Evolutionary conservation across 129 eudicot genomes (phyloP), one percentile per base, ranked within the genome.

Genomic region (Helianthus tuberosus): DNA sequence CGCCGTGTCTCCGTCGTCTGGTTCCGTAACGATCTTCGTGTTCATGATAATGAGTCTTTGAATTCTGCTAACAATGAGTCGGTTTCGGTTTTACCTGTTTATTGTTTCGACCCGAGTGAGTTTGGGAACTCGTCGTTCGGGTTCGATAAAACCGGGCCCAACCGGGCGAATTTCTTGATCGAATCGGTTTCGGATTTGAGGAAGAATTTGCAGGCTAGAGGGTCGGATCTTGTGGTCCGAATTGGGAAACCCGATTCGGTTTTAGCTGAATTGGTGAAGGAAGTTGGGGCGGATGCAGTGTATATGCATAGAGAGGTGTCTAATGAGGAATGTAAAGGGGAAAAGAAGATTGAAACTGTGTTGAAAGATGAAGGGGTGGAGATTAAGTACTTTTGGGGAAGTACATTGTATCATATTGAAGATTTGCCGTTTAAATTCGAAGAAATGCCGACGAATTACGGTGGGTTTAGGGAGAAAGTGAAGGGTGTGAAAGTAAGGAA

Each of bases 311-410:
- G 86, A 16, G 98, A 94, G 79, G 96, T 94, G 60, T 85, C 93
- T n/a, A 85, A 85, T 49, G 96, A 86, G 75, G 98, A 94, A 57
- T 91, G 89, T 35, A 88, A 84, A 78, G 87, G 93, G 17, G 98
- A 94, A 86, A 81, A 77, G 70, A 94, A 85, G 81, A 83, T 90
- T 64, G 96, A 90, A 76, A 84, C 39, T 49, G 88, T 53, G 8
- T 80, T 93, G 88, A 93, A 88, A 79, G 93, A 93, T 60, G 97
- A 93, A 75, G 97, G 97, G 9, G 88, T 93, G 65, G 98, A 93
- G 63, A 80, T 93, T 68, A 93, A 90, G 85, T 93, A 93, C 69
- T 93, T 88, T 75, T 93, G 98, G 98, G 98, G 98, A n/a, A 93
- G 98, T 76, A 93, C 98, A 50, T 85, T 93, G 91, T 90, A 88